A percentile compares a stretch with the other conserved stretches of the same genome.
Evolutionary conservation across 495 filamentous ascomycete genomes (phyloP).

Genomic region (Xylaria flabelliformis): DNA sequence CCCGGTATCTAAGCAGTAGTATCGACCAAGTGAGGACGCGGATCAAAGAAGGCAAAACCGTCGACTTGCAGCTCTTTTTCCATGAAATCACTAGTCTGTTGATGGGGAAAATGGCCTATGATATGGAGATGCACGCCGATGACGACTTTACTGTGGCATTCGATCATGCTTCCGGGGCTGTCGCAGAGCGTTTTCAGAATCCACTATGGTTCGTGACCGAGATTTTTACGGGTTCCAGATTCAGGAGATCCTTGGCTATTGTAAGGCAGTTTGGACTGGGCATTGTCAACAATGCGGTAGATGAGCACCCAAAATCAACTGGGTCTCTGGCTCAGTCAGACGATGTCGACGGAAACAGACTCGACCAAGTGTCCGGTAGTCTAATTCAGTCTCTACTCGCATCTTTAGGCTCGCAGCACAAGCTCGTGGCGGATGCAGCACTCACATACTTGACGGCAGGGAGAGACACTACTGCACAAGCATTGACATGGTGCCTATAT

Average conservation of each 20-base stretch:
- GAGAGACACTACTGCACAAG: constrained; percentile 66
- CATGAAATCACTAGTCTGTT: constrained; percentile 65
- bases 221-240: constrained; percentile 50
- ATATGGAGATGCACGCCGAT: constrained; percentile 65
- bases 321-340: constrained; percentile 2
- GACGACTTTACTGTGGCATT: constrained; percentile 63
- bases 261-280: constrained; percentile 57
- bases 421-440: constrained; percentile 62
- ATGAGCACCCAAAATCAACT: constrained; percentile 29
- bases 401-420: constrained; percentile 53
- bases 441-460: constrained; percentile 67
- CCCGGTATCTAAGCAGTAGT: constrained; percentile 53
- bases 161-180: constrained; percentile 64
- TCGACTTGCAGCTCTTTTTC: constrained; percentile 62
- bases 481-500: constrained; percentile 66
- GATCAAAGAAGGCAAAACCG: constrained; percentile 31
- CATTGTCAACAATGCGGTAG: constrained; percentile 58
- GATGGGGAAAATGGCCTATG: constrained; percentile 68
- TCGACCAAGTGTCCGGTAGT: constrained; percentile 56
- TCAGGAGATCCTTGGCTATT: constrained; percentile 52
- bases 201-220: constrained; percentile 64
- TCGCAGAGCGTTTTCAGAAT: constrained; percentile 66
- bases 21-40: constrained; percentile 41
- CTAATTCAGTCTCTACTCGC: constrained; percentile 64
- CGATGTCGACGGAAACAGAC: constrained; percentile 35